A percentile compares a stretch with the other conserved stretches of the same genome.
These are phyloP conservation scores for Saturnispora ahearnii DNA, from an alignment of 805 yeast species.

Conservation along the genomic window DNA sequence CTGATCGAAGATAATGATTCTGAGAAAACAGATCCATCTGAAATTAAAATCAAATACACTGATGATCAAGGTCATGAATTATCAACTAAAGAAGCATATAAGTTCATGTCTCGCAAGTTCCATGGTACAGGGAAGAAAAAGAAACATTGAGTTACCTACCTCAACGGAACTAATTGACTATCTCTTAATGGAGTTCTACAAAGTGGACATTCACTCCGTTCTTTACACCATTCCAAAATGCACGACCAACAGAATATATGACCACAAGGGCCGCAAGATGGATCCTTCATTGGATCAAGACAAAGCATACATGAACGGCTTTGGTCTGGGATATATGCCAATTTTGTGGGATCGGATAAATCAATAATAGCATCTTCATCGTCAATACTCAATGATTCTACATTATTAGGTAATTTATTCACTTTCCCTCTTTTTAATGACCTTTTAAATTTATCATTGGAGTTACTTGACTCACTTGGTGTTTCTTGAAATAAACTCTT, in stretches of 20 bases:
- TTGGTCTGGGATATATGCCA: constrained; percentile 61
- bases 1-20: constrained; percentile 7
- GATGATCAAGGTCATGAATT: constrained; percentile 58
- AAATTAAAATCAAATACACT: constrained; percentile 46
- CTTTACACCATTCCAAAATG: constrained; percentile 81
- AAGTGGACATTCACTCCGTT: constrained; percentile 82
- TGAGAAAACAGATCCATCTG: constrained; percentile 22
- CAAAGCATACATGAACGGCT: constrained; percentile 82
- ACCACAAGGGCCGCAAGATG: constrained; percentile 84
- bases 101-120: constrained; percentile 65
- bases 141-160: constrained; percentile 18
- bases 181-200: constrained; percentile 66
- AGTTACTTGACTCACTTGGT: not conserved
- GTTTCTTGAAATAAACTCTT: not conserved
- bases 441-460: not conserved
- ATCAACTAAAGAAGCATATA: constrained; percentile 63
- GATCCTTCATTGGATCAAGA: constrained; percentile 67
- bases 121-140: constrained; percentile 44
- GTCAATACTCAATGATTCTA: not conserved
- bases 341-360: constrained; percentile 43
- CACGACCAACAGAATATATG: constrained; percentile 93
- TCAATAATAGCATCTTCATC: constrained; percentile 29
- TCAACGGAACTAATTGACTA: constrained; percentile 53
- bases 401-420: not conserved
- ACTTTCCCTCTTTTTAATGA: not conserved